phyloP scores from a whole-genome alignment of 2,329 filamentous ascomycete species.

The Stagonosporopsis tanaceti region DNA sequence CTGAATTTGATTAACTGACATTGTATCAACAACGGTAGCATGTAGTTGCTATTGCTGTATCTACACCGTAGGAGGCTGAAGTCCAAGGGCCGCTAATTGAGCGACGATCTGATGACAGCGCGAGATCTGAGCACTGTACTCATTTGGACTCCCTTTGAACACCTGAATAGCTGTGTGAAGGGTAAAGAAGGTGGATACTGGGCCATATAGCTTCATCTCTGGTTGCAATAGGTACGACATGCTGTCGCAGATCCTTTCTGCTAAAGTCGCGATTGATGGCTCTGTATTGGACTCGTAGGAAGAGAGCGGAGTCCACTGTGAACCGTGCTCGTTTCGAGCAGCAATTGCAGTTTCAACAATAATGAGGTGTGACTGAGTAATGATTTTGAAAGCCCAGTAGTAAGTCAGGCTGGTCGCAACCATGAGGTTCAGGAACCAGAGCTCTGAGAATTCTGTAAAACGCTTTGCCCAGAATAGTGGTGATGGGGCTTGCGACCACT shows the following conservation, averaged over 20 bases:
- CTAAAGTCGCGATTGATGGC: background rate
- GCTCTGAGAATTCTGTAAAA: background rate
- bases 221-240: background rate
- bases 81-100: background rate
- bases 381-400: constrained; percentile 2
- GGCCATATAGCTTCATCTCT: background rate
- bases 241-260: background rate
- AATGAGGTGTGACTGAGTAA: background rate
- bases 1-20: background rate
- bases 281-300: background rate
- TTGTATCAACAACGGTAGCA: background rate
- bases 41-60: background rate
- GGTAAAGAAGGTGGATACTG: background rate
- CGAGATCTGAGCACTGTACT: background rate
- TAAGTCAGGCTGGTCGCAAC: background rate
- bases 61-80: background rate
- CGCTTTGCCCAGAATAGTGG: background rate
- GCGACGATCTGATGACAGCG: background rate
- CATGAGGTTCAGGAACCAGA: background rate
- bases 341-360: background rate
- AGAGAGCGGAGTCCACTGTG: background rate
- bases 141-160: background rate
- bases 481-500: background rate
- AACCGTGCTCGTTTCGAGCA: background rate
- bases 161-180: background rate